phyloP scores from a whole-genome alignment of 305 asterid species.

The Striga hermonthica region DNA sequence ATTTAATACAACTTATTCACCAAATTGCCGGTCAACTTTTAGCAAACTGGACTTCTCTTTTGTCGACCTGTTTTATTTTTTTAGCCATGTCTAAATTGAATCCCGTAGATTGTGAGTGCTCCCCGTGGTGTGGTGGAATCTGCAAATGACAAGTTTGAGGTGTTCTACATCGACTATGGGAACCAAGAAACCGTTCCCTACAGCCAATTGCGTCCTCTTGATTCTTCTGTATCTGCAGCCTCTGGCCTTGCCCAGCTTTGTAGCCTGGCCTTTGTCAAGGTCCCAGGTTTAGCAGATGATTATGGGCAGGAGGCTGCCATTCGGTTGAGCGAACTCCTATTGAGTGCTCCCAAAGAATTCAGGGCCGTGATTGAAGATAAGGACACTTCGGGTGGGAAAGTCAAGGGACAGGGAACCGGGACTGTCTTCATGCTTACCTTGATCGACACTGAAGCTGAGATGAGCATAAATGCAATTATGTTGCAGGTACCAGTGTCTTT shows the following conservation, averaged over 20 bases:
- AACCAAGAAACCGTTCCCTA: constrained; percentile 81
- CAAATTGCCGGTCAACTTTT: too few species aligned
- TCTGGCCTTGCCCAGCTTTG: constrained; percentile 94
- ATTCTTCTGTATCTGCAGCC: constrained; percentile 62
- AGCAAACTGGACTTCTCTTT: too few species aligned
- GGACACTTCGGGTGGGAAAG: constrained; percentile 87
- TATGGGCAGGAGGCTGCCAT: constrained; percentile 93
- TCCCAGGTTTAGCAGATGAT: constrained; percentile 75
- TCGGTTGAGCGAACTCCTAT: constrained; percentile 62
- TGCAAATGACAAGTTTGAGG: constrained; percentile 76
- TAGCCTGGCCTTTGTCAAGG: constrained; percentile 74
- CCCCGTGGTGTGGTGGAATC: constrained; percentile 82
- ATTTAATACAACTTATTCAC: too few species aligned
- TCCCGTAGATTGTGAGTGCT: constrained; percentile 64
- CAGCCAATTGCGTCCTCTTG: constrained; percentile 76
- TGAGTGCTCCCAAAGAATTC: constrained; percentile 67
- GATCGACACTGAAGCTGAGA: constrained; percentile 61
- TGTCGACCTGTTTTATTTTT: too few species aligned
- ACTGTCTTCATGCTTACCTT: constrained; percentile 68
- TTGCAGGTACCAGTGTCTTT: constrained; percentile 53
- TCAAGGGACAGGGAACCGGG: constrained; percentile 98
- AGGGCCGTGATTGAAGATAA: constrained; percentile 75
- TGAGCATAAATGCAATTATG: constrained; percentile 73
- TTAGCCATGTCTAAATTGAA: constrained; percentile 10
- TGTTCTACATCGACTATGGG: constrained; percentile 89